Evolutionary conservation across 2,329 filamentous ascomycete species (phyloP).

Genomic region (Nothopassalora personata): DNA sequence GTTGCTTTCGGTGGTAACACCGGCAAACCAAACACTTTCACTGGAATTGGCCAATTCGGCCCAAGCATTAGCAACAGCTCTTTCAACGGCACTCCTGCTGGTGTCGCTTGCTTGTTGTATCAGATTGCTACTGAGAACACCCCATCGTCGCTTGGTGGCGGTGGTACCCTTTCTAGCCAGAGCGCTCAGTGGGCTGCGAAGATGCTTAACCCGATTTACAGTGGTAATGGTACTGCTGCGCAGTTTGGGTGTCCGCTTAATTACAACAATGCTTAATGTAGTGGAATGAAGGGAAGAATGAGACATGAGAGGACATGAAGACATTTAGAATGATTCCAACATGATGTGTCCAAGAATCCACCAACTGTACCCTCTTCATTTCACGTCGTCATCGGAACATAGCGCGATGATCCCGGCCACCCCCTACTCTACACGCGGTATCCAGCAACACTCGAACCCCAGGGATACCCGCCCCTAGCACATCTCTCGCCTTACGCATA

Average conservation of each 20-base stretch:
- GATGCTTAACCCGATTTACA: conserved; percentile 16
- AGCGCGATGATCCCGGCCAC: too few species aligned
- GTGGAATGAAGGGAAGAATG: background rate
- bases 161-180: conserved; percentile 2
- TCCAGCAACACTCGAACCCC: background rate
- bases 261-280: conserved; percentile 3
- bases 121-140: conserved; percentile 34
- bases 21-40: conserved; percentile 26
- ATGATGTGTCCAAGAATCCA: too few species aligned
- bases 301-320: background rate
- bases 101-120: conserved; percentile 39
- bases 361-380: too few species aligned
- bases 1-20: conserved; percentile 35
- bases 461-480: background rate
- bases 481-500: background rate
- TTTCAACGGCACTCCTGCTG: conserved; percentile 26
- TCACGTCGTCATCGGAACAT: too few species aligned
- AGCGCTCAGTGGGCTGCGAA: conserved; percentile 8
- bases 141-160: conserved; percentile 14
- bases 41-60: conserved; percentile 32
- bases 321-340: too few species aligned
- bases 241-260: conserved; percentile 9
- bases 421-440: too few species aligned
- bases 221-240: conserved; percentile 2
- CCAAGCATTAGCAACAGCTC: conserved; percentile 35